These are phyloP conservation scores for Cladobotryum protrusum DNA, from an alignment of 2,329 filamentous ascomycete species.

Conservation along the genomic window DNA sequence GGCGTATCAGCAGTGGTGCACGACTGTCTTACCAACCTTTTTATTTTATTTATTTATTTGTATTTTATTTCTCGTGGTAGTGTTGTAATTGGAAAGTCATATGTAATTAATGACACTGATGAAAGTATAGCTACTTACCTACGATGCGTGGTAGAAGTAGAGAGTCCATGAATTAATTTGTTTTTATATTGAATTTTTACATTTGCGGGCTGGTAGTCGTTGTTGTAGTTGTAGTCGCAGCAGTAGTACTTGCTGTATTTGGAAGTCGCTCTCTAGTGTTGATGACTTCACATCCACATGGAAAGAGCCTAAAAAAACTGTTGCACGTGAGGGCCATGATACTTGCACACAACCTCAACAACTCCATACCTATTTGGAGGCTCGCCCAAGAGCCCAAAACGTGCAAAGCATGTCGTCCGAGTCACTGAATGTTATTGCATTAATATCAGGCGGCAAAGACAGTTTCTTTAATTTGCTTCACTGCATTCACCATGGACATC, in stretches of 20 bases:
- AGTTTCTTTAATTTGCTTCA: constrained; percentile 91
- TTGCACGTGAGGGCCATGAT: constrained; percentile 12
- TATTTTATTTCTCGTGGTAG: no score
- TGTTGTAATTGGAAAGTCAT: no score
- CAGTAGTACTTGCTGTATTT: neutral
- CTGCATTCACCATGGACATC: constrained; percentile 79
- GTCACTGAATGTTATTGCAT: constrained; percentile 71
- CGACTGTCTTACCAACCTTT: neutral
- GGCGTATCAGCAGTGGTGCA: neutral
- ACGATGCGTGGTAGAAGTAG: no score
- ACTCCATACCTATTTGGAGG: neutral
- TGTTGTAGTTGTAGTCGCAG: neutral
- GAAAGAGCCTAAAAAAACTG: neutral
- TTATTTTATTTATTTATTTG: no score
- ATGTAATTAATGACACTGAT: no score
- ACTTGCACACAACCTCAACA: neutral
- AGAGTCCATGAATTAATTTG: no score
- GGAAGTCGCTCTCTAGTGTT: neutral
- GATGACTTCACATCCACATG: neutral
- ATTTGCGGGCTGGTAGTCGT: neutral
- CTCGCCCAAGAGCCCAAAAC: neutral
- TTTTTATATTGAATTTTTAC: no score
- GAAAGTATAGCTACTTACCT: no score
- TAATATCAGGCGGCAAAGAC: constrained; percentile 96
- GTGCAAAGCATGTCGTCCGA: constrained; percentile 34